phyloP scores from a whole-genome alignment of 2,329 filamentous ascomycete genomes.

The Ophiognomonia clavigignenti-juglandacearum region DNA sequence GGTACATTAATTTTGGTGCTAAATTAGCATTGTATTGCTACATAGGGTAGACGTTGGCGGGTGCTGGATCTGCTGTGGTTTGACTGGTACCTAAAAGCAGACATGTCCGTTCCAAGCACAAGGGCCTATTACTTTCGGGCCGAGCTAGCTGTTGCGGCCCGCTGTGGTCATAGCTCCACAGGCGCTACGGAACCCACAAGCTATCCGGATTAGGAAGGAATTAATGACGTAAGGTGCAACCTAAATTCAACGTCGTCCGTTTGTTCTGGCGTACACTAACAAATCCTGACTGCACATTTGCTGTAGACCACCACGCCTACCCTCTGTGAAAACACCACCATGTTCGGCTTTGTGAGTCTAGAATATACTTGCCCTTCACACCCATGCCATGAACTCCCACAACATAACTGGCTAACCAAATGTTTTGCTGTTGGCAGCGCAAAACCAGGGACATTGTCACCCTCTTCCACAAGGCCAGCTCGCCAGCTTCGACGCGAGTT shows the following conservation, averaged over 20 bases:
- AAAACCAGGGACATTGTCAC: conserved; percentile 88
- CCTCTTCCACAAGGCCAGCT: conserved; percentile 84
- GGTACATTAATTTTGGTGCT: too few species aligned
- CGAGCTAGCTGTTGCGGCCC: too few species aligned
- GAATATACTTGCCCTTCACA: not conserved
- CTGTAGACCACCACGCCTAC: not conserved
- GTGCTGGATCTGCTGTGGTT: too few species aligned
- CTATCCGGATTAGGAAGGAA: conserved; percentile 12
- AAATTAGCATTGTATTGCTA: too few species aligned
- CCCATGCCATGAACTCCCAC: not conserved
- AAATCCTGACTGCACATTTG: not conserved
- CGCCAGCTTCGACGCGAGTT: conserved; percentile 67
- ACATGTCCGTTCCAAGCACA: too few species aligned
- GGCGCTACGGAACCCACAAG: too few species aligned
- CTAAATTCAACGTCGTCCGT: conserved; percentile 12
- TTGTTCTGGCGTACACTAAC: too few species aligned
- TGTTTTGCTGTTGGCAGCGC: too few species aligned
- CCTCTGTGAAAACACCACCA: conserved; percentile 22
- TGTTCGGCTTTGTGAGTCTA: conserved; percentile 43
- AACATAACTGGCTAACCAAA: too few species aligned
- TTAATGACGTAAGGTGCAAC: conserved; percentile 10
- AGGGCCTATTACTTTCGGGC: too few species aligned
- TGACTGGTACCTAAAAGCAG: too few species aligned
- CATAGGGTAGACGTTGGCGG: too few species aligned
- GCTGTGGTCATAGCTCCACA: conserved; percentile 7